Percentiles rank a stretch among this genome's conserved stretches.
Conservation (phyloP, 2,329 filamentous ascomycete species). For the Emmonsiellopsis sp. region DNA sequence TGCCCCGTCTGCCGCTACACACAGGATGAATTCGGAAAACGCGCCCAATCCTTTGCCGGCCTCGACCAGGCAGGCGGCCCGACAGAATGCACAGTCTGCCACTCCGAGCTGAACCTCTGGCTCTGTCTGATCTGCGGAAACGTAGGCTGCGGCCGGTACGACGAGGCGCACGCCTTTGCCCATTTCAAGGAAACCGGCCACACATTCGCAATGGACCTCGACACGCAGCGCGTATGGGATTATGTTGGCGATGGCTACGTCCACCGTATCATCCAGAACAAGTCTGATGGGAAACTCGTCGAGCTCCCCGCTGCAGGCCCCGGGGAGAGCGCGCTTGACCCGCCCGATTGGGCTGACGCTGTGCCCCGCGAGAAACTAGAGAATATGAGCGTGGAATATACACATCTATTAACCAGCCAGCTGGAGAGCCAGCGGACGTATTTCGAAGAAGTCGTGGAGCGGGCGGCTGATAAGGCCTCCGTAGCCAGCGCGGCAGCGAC, state of each 20-base stretch:
- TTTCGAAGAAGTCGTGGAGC: constrained; percentile 85
- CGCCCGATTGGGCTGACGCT: constrained; percentile 36
- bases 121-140: constrained; percentile 90
- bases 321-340: constrained; percentile 27
- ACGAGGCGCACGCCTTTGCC: constrained; percentile 83
- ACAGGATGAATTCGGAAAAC: constrained; percentile 46
- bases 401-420: constrained; percentile 84
- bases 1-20: constrained; percentile 95
- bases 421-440: constrained; percentile 88
- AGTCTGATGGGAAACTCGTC: constrained; percentile 83
- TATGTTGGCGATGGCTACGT: constrained; percentile 95
- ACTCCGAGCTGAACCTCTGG: constrained; percentile 77
- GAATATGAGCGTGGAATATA: constrained; percentile 86
- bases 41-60: constrained; percentile 36
- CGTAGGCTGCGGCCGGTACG: constrained; percentile 89
- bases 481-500: constrained; percentile 53
- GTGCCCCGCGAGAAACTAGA: constrained; percentile 54
- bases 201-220: constrained; percentile 84
- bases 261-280: constrained; percentile 87
- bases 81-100: constrained; percentile 66
- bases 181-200: constrained; percentile 88
- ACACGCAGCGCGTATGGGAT: constrained; percentile 95
- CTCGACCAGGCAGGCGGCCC: constrained; percentile 44
- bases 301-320: constrained; percentile 62
- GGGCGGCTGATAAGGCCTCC: constrained; percentile 80